A percentile compares a stretch with the other conserved stretches of the same genome.
These are phyloP conservation scores for Coemansia erecta DNA, from an alignment of 192 early-diverging fungal genomes.

Conservation along the genomic window DNA sequence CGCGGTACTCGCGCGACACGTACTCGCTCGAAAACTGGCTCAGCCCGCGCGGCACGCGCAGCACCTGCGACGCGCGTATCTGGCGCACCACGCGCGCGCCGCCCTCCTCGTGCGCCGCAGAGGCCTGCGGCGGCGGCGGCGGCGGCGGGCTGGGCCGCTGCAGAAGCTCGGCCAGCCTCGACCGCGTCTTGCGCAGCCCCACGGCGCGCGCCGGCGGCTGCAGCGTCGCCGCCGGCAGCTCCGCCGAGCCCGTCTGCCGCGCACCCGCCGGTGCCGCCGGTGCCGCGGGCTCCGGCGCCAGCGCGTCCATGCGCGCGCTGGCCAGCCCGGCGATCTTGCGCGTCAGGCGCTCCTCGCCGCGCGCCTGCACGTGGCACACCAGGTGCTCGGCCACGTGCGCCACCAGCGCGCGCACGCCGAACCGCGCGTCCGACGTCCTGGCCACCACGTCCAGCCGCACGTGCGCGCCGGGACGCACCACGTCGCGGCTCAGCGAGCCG, in stretches of 20 bases:
- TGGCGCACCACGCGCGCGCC: slow-evolving; percentile 28
- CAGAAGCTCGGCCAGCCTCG: slow-evolving; percentile 30
- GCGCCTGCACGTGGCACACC: slow-evolving; percentile 44
- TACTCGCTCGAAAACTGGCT: slow-evolving; percentile 50
- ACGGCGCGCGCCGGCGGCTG: slow-evolving; percentile 9
- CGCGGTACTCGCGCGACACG: slow-evolving; percentile 51
- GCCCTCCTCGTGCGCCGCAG: background rate
- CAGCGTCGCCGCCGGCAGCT: slow-evolving; percentile 6
- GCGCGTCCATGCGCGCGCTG: slow-evolving; percentile 26
- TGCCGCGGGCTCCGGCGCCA: background rate
- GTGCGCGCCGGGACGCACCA: slow-evolving; percentile 40
- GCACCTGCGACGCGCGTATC: slow-evolving; percentile 35
- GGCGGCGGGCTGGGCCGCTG: slow-evolving; percentile 14
- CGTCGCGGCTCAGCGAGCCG: slow-evolving; percentile 36
- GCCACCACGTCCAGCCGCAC: slow-evolving; percentile 34
- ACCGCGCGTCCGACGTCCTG: slow-evolving; percentile 42
- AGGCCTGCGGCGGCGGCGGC: slow-evolving; percentile 7
- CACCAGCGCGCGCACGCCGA: slow-evolving; percentile 32
- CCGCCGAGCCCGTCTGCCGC: slow-evolving; percentile 9
- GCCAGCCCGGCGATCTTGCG: slow-evolving; percentile 35
- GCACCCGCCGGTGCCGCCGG: background rate
- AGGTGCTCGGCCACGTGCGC: slow-evolving; percentile 46
- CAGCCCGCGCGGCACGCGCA: slow-evolving; percentile 39
- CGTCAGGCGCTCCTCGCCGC: slow-evolving; percentile 47
- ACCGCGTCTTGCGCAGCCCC: slow-evolving; percentile 34